phyloP scores from a whole-genome alignment of 2,329 filamentous ascomycete genomes.

The Ustulina deusta region DNA sequence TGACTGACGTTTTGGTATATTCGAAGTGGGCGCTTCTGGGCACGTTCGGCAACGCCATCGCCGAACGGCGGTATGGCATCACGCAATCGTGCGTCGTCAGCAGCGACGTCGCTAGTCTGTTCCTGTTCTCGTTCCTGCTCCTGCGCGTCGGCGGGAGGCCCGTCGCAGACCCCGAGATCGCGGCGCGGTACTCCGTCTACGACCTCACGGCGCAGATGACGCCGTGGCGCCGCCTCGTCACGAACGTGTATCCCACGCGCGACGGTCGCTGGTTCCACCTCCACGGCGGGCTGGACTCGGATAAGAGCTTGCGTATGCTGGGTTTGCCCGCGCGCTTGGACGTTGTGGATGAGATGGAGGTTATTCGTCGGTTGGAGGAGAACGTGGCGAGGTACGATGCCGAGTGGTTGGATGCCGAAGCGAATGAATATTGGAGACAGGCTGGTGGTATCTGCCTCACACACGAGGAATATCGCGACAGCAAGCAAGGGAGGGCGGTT shows the following conservation, averaged over 20 bases:
- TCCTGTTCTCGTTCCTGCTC: slow-evolving; percentile 49
- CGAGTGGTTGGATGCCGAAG: slow-evolving; percentile 48
- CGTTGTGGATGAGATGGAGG: slow-evolving; percentile 48
- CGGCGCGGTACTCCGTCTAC: slow-evolving; percentile 42
- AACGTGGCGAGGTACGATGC: slow-evolving; percentile 47
- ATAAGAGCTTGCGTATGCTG: slow-evolving; percentile 50
- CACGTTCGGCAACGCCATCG: slow-evolving; percentile 48
- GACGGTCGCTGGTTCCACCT: slow-evolving; percentile 54
- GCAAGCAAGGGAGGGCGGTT: slow-evolving; percentile 47
- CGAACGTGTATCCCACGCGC: slow-evolving; percentile 52
- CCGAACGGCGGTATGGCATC: slow-evolving; percentile 40
- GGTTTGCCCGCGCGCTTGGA: slow-evolving; percentile 47
- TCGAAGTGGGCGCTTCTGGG: slow-evolving; percentile 48
- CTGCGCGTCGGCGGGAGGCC: slow-evolving; percentile 44
- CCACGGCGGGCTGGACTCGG: slow-evolving; percentile 52
- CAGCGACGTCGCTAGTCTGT: slow-evolving; percentile 49
- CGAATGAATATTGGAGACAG: slow-evolving; percentile 52
- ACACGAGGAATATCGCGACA: slow-evolving; percentile 50
- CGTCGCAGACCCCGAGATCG: slow-evolving; percentile 41
- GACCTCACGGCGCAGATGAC: slow-evolving; percentile 45
- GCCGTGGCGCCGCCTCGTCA: slow-evolving; percentile 51
- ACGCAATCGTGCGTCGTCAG: slow-evolving; percentile 45
- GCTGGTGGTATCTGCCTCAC: slow-evolving; percentile 51
- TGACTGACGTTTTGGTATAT: neutral
- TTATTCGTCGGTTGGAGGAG: slow-evolving; percentile 45